These are phyloP conservation scores for Acacia pycnantha DNA, from an alignment of 331 rosid genomes.

Conservation along the genomic window DNA sequence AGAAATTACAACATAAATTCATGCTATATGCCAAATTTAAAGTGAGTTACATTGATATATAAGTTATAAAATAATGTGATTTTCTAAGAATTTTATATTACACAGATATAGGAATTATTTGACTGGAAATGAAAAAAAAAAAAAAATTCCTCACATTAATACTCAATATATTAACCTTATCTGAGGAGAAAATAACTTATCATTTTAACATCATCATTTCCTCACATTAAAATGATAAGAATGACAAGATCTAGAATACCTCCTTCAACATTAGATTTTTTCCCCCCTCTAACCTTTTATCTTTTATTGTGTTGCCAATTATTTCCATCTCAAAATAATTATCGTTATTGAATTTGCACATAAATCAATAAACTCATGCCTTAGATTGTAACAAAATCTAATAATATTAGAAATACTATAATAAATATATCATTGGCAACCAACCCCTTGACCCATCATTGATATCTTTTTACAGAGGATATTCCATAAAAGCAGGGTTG, in stretches of 20 bases:
- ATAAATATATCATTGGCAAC: neutral
- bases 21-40: neutral
- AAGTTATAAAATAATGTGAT: neutral
- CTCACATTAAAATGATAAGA: neutral
- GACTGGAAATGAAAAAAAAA: neutral
- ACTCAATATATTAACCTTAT: neutral
- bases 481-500: neutral
- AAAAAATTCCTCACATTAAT: neutral
- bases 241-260: neutral
- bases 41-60: neutral
- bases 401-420: neutral
- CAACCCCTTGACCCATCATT: neutral
- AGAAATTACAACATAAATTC: neutral
- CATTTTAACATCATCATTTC: neutral
- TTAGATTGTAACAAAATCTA: neutral
- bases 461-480: neutral
- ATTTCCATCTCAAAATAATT: neutral
- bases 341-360: neutral
- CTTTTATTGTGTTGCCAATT: neutral
- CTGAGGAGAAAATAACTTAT: neutral
- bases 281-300: neutral
- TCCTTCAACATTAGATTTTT: neutral
- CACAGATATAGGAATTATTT: neutral
- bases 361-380: neutral
- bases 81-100: neutral